These are phyloP conservation scores for Cladophialophora exuberans DNA, from an alignment of 2,329 filamentous ascomycete genomes.

Conservation along the genomic window DNA sequence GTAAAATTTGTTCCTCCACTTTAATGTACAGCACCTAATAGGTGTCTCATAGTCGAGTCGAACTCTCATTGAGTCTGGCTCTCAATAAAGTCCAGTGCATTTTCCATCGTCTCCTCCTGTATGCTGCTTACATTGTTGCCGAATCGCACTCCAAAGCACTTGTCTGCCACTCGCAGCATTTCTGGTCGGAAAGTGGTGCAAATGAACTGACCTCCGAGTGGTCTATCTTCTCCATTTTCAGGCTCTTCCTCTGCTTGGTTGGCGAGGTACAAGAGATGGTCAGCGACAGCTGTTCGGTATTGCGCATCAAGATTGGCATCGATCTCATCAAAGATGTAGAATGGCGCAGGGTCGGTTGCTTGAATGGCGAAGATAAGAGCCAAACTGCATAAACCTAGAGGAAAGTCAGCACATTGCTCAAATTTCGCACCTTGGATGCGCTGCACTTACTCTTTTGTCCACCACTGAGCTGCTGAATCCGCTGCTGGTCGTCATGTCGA, in stretches of 20 bases:
- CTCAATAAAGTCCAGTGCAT: conserved; percentile 92
- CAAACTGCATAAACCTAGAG: conserved; percentile 83
- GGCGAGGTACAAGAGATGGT: conserved; percentile 80
- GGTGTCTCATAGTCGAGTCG: not conserved
- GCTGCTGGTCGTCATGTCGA: conserved; percentile 96
- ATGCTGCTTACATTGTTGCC: conserved; percentile 93
- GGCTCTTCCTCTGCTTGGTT: conserved; percentile 60
- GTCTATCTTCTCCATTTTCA: conserved; percentile 42
- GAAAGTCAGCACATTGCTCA: conserved; percentile 22
- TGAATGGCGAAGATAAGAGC: conserved; percentile 99
- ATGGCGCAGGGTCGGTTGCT: conserved; percentile 93
- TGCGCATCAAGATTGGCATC: conserved; percentile 98
- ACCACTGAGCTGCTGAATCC: conserved; percentile 94
- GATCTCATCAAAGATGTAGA: conserved; percentile 99
- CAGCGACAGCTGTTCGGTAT: conserved; percentile 92
- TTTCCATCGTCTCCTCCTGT: conserved; percentile 83
- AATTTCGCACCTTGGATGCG: too few relatives aligned
- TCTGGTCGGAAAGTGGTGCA: conserved; percentile 98
- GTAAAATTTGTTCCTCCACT: too few relatives aligned
- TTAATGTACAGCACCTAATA: not conserved
- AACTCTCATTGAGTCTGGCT: conserved; percentile 61
- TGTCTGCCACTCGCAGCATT: conserved; percentile 92
- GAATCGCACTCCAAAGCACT: conserved; percentile 94
- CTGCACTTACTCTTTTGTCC: conserved; percentile 86
- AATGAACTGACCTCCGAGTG: conserved; percentile 75